Base-by-base conservation (phyloP, 2,329 filamentous ascomycete species). In the Sporothrix euskadiensis region DNA sequence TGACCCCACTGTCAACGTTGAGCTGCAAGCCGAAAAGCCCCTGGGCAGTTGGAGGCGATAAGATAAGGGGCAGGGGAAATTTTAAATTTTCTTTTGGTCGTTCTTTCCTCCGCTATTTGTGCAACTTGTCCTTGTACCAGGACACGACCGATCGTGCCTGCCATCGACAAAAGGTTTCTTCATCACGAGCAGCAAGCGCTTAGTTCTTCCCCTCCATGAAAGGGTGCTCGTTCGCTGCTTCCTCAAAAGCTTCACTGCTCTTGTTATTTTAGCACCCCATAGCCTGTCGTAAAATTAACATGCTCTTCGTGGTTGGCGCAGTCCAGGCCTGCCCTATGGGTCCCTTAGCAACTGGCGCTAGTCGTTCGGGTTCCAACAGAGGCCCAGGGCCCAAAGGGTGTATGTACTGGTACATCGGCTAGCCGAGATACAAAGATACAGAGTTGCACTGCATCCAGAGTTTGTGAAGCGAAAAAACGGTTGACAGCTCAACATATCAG, bases 1-100 rank as follows among this genome's bases (percentile, higher is more conserved):
- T 69, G 70, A 56, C 57, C 68, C 73, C 74, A 73, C 74, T 71
- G 26, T 44, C 65, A 73, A 69, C 73, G 69, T 75, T 75, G 75
- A 74, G 73, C 56, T 70, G 71, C 69, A 69, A 49, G 57, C 30
- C 49, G 41, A 47, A 56, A 41, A 39, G 47, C 39, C 56, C 57
- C 41, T 52, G 44, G 44, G 14, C 16, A 6, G 35, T 54, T 66
- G 47, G n/a, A 54, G 59, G 59, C 14, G 75, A 76, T 76, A 76
- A 76, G 75, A 76, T 74, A 76, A 73, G 52, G 19, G 22, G 41
- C 12, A 26, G 41, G 66, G 30, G 26, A 39, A n/a, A 35, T 26
- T 32, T 68, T 35, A n/a, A 35, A 22, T n/a, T 68, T 35, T 68
- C n/a, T 35, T 26, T 41, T 14, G 10, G 35, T 59, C 30, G 26